A percentile compares a stretch with the other conserved stretches of the same genome.
Conservation (phyloP, 1,284 basidiomycete genomes). For the Heterobasidion occidentale region DNA sequence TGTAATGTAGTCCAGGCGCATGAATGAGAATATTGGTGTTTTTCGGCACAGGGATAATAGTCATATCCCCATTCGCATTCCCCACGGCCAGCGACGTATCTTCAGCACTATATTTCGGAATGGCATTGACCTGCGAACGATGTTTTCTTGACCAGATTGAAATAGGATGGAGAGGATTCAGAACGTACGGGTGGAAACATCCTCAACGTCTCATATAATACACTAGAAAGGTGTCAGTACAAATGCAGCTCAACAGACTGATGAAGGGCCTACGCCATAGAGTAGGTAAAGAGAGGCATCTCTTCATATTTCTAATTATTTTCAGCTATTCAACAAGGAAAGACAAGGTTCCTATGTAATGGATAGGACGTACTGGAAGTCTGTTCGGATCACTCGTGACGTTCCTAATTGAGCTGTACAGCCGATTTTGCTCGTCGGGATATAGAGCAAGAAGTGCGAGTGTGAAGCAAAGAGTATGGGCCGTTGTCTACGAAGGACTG, state of each 20-base stretch:
- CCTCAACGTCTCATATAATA: slow-evolving; percentile 49
- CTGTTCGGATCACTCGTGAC: slow-evolving; percentile 31
- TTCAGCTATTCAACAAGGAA: neutral
- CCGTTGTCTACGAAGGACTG: slow-evolving; percentile 29
- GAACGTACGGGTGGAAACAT: slow-evolving; percentile 38
- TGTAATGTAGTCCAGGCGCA: slow-evolving; percentile 17
- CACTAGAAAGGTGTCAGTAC: slow-evolving; percentile 24
- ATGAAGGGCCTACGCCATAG: slow-evolving; percentile 29
- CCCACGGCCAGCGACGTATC: slow-evolving; percentile 32
- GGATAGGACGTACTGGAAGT: slow-evolving; percentile 27
- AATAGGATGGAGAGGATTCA: neutral
- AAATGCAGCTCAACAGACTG: neutral
- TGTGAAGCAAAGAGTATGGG: slow-evolving; percentile 49
- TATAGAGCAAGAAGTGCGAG: slow-evolving; percentile 47
- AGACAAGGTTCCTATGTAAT: neutral
- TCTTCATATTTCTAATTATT: slow-evolving; percentile 40
- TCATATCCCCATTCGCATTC: slow-evolving; percentile 27
- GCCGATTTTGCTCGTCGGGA: slow-evolving; percentile 52
- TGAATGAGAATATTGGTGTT: slow-evolving; percentile 17
- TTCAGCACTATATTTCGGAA: slow-evolving; percentile 43
- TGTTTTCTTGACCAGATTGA: neutral
- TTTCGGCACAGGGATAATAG: slow-evolving; percentile 33
- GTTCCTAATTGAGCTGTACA: slow-evolving; percentile 43
- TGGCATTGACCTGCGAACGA: slow-evolving; percentile 12
- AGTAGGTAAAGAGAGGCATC: slow-evolving; percentile 35